A percentile compares a stretch with the other conserved stretches of the same genome.
phyloP scores from a whole-genome alignment of 345 rosid species.

The Brassica rapa region DNA sequence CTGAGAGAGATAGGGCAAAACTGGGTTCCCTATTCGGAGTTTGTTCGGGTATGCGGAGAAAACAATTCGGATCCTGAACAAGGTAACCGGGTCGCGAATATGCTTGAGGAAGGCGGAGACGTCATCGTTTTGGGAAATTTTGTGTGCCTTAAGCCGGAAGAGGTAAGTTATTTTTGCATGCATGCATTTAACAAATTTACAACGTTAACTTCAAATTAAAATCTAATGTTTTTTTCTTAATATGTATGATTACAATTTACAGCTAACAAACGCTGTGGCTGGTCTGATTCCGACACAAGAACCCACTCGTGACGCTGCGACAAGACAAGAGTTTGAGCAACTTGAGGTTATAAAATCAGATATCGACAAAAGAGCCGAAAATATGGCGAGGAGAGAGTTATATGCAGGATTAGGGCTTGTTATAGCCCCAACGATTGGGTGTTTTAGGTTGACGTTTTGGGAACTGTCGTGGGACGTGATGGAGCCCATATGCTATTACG shows the following conservation, averaged over 20 bases:
- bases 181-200: slow-evolving; percentile 1
- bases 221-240: slow-evolving; percentile 3
- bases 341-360: slow-evolving; percentile 56
- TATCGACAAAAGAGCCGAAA: slow-evolving; percentile 63
- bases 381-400: slow-evolving; percentile 65
- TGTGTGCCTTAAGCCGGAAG: slow-evolving; percentile 71
- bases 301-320: slow-evolving; percentile 44
- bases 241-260: slow-evolving; percentile 20
- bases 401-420: slow-evolving; percentile 74
- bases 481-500: slow-evolving; percentile 97
- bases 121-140: slow-evolving; percentile 74
- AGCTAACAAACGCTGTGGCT: slow-evolving; percentile 72
- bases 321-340: slow-evolving; percentile 59
- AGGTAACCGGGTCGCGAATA: slow-evolving; percentile 59
- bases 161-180: slow-evolving; percentile 51
- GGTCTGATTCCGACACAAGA: slow-evolving; percentile 60
- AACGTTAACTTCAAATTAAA: not conserved
- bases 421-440: slow-evolving; percentile 68
- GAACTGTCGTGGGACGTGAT: slow-evolving; percentile 98
- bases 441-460: slow-evolving; percentile 97
- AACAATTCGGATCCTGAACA: slow-evolving; percentile 61
- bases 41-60: slow-evolving; percentile 64
- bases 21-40: slow-evolving; percentile 68
- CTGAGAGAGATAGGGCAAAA: slow-evolving; percentile 53
- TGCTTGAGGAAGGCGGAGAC: slow-evolving; percentile 75